These are phyloP conservation scores for Lophiostoma macrostomum DNA, from an alignment of 495 filamentous ascomycete genomes.

Conservation along the genomic window DNA sequence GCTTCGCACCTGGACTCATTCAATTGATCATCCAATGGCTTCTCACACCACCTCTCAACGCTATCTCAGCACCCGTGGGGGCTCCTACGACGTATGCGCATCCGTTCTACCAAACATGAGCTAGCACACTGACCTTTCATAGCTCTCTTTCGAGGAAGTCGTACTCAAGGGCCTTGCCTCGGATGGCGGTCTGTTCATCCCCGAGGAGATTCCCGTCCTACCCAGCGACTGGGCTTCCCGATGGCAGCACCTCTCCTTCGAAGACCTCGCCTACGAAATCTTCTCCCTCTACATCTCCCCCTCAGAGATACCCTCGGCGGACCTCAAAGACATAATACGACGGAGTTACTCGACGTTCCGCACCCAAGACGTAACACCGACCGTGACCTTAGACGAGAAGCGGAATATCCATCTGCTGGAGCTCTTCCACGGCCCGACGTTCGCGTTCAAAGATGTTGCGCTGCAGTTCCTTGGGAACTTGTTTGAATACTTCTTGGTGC, in stretches of 20 bases:
- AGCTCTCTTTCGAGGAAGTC: constrained; percentile 89
- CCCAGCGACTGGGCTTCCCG: constrained; percentile 56
- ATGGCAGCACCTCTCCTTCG: constrained; percentile 75
- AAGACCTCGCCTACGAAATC: constrained; percentile 73
- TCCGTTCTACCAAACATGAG: not conserved
- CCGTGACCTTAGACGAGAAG: constrained; percentile 62
- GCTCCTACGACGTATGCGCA: constrained; percentile 66
- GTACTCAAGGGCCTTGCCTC: constrained; percentile 87
- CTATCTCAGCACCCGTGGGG: constrained; percentile 79
- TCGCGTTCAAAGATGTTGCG: constrained; percentile 89
- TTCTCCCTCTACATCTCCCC: constrained; percentile 77
- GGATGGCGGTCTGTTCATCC: constrained; percentile 88
- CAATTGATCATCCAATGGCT: constrained; percentile 21
- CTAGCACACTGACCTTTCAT: not conserved
- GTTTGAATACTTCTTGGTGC: constrained; percentile 90
- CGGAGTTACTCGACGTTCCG: constrained; percentile 86
- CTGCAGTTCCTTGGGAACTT: constrained; percentile 90
- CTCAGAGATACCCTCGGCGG: constrained; percentile 73
- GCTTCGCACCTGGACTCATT: constrained; percentile 1
- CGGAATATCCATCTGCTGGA: constrained; percentile 80
- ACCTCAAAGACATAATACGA: constrained; percentile 76
- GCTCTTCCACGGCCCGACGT: constrained; percentile 97
- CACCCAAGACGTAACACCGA: constrained; percentile 65
- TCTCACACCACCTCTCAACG: constrained; percentile 64
- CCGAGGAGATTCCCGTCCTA: constrained; percentile 71